These are phyloP conservation scores for Canavalia gladiata DNA, from an alignment of 306 rosid genomes.

Conservation along the genomic window DNA sequence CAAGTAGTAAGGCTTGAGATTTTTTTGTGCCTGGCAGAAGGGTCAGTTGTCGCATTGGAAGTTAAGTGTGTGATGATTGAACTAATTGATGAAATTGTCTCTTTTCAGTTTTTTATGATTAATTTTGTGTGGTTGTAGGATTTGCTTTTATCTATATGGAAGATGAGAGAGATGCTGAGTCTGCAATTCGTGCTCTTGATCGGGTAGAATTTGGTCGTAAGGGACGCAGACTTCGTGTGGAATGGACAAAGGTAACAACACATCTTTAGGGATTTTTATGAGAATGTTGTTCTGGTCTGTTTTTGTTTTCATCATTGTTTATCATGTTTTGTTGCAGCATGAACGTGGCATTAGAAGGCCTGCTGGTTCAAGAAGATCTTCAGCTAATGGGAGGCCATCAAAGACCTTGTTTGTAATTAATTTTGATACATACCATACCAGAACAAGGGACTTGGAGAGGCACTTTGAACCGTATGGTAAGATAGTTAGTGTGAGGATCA, in stretches of 20 bases:
- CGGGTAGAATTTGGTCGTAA: conserved; percentile 88
- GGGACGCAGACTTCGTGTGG: conserved; percentile 98
- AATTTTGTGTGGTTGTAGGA: conserved; percentile 62
- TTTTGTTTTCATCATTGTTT: conserved; percentile 32
- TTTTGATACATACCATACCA: conserved; percentile 88
- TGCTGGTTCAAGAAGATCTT: conserved; percentile 78
- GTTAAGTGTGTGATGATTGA: conserved; percentile 54
- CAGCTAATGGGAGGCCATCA: conserved; percentile 79
- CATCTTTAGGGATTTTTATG: conserved; percentile 1
- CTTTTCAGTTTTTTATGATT: not conserved
- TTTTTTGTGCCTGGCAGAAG: conserved; percentile 59
- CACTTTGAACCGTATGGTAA: conserved; percentile 98
- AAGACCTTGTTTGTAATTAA: conserved; percentile 95
- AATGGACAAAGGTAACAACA: conserved; percentile 89
- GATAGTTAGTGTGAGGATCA: conserved; percentile 87
- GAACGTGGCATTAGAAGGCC: conserved; percentile 95
- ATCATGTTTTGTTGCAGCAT: conserved; percentile 59
- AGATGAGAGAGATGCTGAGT: conserved; percentile 96
- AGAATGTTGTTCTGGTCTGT: conserved; percentile 8
- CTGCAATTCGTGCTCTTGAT: conserved; percentile 89
- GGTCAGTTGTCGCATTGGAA: conserved; percentile 51
- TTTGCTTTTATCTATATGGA: conserved; percentile 99
- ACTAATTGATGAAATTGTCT: conserved; percentile 38
- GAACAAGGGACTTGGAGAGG: conserved; percentile 97
- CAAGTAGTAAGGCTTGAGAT: conserved; percentile 57